phyloP scores from a whole-genome alignment of 495 filamentous ascomycete species.

The Hyaloscypha bicolor region DNA sequence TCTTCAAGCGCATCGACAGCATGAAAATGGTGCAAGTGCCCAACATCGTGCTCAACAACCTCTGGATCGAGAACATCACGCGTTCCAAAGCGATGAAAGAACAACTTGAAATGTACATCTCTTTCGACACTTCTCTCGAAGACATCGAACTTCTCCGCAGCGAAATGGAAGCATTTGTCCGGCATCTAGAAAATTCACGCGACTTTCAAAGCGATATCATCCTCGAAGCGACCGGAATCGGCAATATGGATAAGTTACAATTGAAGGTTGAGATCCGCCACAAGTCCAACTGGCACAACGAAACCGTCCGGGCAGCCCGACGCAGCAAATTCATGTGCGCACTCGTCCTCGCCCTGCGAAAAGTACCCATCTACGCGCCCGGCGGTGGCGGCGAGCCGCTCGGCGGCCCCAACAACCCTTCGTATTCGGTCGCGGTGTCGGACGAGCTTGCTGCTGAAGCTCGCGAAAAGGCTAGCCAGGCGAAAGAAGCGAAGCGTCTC shows the following conservation, averaged over 20 bases:
- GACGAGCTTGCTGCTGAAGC: constrained; percentile 63
- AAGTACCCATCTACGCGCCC: constrained; percentile 83
- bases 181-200: constrained; percentile 81
- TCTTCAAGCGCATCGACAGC: constrained; percentile 81
- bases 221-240: constrained; percentile 76
- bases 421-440: constrained; percentile 72
- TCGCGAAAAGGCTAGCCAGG: constrained; percentile 58
- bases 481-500: constrained; percentile 65
- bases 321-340: constrained; percentile 98
- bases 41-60: constrained; percentile 85
- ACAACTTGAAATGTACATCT: constrained; percentile 73
- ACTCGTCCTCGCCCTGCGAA: constrained; percentile 80
- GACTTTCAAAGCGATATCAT: constrained; percentile 88
- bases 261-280: constrained; percentile 83
- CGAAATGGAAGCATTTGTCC: constrained; percentile 83
- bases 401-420: constrained; percentile 69
- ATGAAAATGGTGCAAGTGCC: constrained; percentile 83
- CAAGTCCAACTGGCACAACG: constrained; percentile 97
- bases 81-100: constrained; percentile 92
- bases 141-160: constrained; percentile 80
- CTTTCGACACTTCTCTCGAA: constrained; percentile 83
- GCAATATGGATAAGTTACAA: constrained; percentile 84
- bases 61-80: constrained; percentile 92
- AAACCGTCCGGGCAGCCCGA: constrained; percentile 76
- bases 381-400: constrained; percentile 69